Evolutionary conservation across 2,329 filamentous ascomycete species (phyloP).

Genomic region (Boeremia exigua): DNA sequence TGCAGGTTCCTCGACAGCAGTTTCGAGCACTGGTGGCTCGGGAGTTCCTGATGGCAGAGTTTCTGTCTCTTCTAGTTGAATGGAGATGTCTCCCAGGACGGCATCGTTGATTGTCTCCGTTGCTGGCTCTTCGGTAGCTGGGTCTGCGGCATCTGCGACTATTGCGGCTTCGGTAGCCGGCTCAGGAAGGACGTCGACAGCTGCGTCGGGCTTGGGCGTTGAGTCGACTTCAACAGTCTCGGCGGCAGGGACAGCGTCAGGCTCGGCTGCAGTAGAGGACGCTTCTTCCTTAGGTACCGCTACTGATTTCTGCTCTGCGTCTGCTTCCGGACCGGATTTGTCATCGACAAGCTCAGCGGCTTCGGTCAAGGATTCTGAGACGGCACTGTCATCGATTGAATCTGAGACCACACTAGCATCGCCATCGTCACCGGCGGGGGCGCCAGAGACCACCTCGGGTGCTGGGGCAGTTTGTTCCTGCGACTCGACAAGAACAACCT

Average conservation of each 20-base stretch:
- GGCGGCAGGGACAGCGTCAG: background rate
- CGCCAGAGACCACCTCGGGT: background rate
- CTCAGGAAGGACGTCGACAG: background rate
- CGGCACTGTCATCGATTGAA: background rate
- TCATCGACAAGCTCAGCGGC: background rate
- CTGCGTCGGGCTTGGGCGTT: background rate
- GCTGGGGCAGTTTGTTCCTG: background rate
- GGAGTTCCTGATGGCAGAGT: background rate
- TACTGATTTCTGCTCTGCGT: background rate
- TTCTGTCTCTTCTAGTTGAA: background rate
- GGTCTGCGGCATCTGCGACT: background rate
- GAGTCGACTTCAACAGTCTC: background rate
- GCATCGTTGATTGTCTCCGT: slow-evolving; percentile 1
- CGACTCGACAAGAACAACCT: background rate
- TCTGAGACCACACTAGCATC: background rate
- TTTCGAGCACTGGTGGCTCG: background rate
- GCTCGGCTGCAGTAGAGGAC: background rate
- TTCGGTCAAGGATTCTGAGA: background rate
- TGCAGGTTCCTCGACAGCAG: background rate
- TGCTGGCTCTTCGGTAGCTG: background rate
- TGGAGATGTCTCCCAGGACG: background rate
- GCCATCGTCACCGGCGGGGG: background rate
- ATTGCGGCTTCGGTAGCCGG: background rate
- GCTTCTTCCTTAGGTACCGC: background rate
- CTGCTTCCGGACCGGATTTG: background rate